phyloP scores from a whole-genome alignment of 768 basidiomycete genomes.

The Serendipita sp. region DNA sequence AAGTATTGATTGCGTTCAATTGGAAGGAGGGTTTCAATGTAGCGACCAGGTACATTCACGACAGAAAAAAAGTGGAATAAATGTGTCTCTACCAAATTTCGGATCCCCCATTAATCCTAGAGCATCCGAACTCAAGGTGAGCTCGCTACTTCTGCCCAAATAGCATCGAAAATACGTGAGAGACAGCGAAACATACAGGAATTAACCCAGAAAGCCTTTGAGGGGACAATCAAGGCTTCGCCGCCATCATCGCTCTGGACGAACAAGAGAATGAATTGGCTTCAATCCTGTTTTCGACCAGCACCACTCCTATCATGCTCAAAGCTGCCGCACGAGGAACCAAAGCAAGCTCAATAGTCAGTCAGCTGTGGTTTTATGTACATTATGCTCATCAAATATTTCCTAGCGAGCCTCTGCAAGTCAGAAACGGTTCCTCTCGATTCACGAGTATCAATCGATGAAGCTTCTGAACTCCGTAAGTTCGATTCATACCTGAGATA shows the following conservation, averaged over 20 bases:
- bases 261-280: not conserved
- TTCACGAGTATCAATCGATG: conserved; percentile 97
- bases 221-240: conserved; percentile 55
- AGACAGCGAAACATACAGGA: conserved; percentile 15
- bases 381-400: conserved; percentile 5
- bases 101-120: conserved; percentile 37
- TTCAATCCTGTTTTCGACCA: not conserved
- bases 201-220: conserved; percentile 14
- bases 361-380: not conserved
- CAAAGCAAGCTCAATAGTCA: not conserved
- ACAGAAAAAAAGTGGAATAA: not conserved
- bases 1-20: not conserved
- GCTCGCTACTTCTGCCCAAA: conserved; percentile 46
- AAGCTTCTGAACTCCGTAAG: conserved; percentile 81
- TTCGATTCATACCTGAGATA: conserved; percentile 3
- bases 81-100: conserved; percentile 74
- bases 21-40: not conserved
- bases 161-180: conserved; percentile 21
- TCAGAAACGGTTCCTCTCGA: conserved; percentile 84
- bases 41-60: not conserved
- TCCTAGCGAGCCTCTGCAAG: conserved; percentile 49
- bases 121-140: conserved; percentile 70
- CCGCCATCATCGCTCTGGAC: conserved; percentile 70
- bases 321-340: not conserved
- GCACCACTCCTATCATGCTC: not conserved